Evolutionary conservation across 495 filamentous ascomycete genomes (phyloP).

Genomic region (Lasiosphaeris hirsuta): DNA sequence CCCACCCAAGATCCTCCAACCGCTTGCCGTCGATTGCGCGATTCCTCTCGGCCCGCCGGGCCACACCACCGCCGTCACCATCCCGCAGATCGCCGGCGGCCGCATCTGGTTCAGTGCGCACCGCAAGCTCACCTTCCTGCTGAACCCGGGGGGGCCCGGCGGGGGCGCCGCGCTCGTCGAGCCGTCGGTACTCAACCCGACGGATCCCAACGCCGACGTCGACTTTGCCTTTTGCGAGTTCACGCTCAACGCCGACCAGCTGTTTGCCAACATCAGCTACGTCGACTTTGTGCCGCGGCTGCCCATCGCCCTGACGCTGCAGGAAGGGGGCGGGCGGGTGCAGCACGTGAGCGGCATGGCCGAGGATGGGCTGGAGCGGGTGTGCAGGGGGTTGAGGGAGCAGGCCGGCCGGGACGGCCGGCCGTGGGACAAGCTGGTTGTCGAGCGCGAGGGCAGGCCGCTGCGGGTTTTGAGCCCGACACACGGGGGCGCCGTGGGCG

Average conservation of each 20-base stretch:
- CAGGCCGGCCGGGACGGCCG: constrained; percentile 55
- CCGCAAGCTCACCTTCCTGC: constrained; percentile 59
- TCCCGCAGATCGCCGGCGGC: constrained; percentile 67
- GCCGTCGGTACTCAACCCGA: constrained; percentile 67
- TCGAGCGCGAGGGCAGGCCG: constrained; percentile 38
- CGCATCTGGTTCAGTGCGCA: constrained; percentile 65
- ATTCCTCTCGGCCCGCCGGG: constrained; percentile 64
- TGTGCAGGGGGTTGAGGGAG: constrained; percentile 51
- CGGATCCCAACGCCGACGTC: constrained; percentile 62
- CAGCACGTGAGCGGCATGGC: constrained; percentile 62
- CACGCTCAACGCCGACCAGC: constrained; percentile 63
- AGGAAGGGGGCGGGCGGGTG: constrained; percentile 44
- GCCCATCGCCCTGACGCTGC: constrained; percentile 62
- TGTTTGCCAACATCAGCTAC: constrained; percentile 76
- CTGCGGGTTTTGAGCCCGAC: constrained; percentile 65
- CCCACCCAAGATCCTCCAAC: constrained; percentile 38
- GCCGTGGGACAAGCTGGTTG: constrained; percentile 67
- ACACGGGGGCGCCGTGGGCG: constrained; percentile 55
- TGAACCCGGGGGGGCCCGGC: constrained; percentile 57
- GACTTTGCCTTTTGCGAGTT: constrained; percentile 75
- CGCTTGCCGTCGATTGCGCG: constrained; percentile 58
- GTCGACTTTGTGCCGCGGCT: constrained; percentile 69
- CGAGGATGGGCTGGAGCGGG: constrained; percentile 53
- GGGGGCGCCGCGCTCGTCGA: constrained; percentile 63
- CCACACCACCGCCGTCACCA: constrained; percentile 54